A percentile compares a stretch with the other conserved stretches of the same genome.
These are phyloP conservation scores for Anthracocystis panici-leucophaei DNA, from an alignment of 1,284 basidiomycete species.

Conservation along the genomic window DNA sequence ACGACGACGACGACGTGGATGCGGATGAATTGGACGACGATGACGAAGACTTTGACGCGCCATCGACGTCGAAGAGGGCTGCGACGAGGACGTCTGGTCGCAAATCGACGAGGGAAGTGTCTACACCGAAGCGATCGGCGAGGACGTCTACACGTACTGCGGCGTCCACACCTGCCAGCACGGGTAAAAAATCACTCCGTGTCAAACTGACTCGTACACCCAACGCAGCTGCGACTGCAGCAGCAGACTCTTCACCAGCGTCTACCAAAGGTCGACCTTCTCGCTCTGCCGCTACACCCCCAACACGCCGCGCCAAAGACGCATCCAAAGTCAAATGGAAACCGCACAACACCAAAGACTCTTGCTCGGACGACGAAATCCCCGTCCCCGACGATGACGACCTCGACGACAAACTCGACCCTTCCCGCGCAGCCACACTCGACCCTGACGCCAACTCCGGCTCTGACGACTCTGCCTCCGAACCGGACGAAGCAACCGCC, in stretches of 20 bases:
- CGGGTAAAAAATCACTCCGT: constrained; percentile 35
- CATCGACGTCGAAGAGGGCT: constrained; percentile 18
- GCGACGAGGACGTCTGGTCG: constrained; percentile 6
- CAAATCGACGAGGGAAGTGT: constrained; percentile 2
- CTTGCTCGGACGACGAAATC: constrained; percentile 27
- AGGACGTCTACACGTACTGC: constrained; percentile 5
- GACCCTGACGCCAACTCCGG: constrained; percentile 7
- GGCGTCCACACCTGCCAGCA: constrained; percentile 12
- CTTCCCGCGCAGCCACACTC: constrained; percentile 14
- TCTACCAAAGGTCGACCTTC: constrained; percentile 9
- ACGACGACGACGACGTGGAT: constrained; percentile 63
- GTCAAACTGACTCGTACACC: constrained; percentile 49
- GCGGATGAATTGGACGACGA: constrained; percentile 67
- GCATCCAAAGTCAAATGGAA: constrained; percentile 47
- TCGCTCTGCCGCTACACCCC: constrained; percentile 6
- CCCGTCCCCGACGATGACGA: constrained; percentile 14
- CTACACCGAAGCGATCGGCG: constrained; percentile 21
- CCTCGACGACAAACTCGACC: constrained; percentile 12
- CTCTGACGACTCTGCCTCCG: constrained; percentile 21
- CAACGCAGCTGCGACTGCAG: constrained; percentile 14
- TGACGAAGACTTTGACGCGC: constrained; percentile 60
- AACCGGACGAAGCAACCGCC: constrained; percentile 48
- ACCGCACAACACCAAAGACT: constrained; percentile 25
- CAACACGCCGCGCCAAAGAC: constrained; percentile 25
- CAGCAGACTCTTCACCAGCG: constrained; percentile 12